These are phyloP conservation scores for Alternaria longipes DNA, from an alignment of 2,329 filamentous ascomycete genomes.

Conservation along the genomic window DNA sequence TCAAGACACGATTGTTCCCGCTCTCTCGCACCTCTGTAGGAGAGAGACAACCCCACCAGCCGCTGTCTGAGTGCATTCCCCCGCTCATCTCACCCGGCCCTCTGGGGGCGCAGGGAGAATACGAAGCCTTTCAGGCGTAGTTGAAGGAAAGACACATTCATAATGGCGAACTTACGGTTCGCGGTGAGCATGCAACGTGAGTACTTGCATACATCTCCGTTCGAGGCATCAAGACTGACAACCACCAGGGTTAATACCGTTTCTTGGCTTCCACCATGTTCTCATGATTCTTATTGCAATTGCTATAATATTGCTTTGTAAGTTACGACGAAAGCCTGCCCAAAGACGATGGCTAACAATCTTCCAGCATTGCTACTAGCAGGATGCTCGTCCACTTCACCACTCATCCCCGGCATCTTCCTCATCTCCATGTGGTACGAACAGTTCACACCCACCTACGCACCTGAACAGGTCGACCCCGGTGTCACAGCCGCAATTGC, in stretches of 20 bases:
- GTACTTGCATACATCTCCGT: slow-evolving; percentile 23
- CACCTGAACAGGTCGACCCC: slow-evolving; percentile 89
- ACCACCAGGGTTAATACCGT: slow-evolving; percentile 64
- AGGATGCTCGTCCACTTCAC: slow-evolving; percentile 95
- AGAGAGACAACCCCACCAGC: slow-evolving; percentile 21
- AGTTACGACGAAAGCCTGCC: slow-evolving; percentile 52
- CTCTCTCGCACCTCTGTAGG: slow-evolving; percentile 27
- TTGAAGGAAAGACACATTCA: slow-evolving; percentile 39
- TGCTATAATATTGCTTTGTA: slow-evolving; percentile 93
- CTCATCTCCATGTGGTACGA: slow-evolving; percentile 98
- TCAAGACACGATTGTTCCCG: slow-evolving; percentile 35
- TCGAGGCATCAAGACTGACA: slow-evolving; percentile 37
- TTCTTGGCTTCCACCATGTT: slow-evolving; percentile 80
- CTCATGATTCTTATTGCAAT: slow-evolving; percentile 97
- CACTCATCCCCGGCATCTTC: slow-evolving; percentile 94
- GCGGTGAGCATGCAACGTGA: slow-evolving; percentile 61
- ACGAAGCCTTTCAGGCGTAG: slow-evolving; percentile 34
- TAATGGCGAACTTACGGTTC: slow-evolving; percentile 61
- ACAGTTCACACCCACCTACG: slow-evolving; percentile 80
- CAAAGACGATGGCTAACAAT: slow-evolving; percentile 31
- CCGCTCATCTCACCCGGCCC: slow-evolving; percentile 49
- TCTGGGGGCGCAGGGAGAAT: slow-evolving; percentile 53
- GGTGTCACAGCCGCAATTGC: slow-evolving; percentile 84
- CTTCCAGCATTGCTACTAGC: slow-evolving; percentile 83
- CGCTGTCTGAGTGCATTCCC: slow-evolving; percentile 45